Percentiles rank a stretch among this genome's conserved stretches.
phyloP scores from a whole-genome alignment of 345 rosid species.

The Limnanthes douglasii region DNA sequence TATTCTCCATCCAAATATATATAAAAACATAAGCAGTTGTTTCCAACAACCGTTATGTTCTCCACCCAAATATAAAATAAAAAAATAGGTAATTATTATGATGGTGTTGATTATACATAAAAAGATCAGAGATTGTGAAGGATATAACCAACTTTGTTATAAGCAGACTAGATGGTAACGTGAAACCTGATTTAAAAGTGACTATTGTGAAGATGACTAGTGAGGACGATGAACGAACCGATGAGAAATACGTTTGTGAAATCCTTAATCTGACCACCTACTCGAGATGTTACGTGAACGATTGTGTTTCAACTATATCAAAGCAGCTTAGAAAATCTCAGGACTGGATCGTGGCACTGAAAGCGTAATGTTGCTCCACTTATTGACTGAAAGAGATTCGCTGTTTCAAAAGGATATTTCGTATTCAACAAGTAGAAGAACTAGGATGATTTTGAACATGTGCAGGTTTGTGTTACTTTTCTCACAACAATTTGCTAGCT shows the following conservation, averaged over 20 bases:
- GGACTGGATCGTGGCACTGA: constrained; percentile 84
- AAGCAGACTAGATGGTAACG: constrained; percentile 62
- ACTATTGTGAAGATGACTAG: constrained; percentile 90
- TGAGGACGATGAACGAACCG: constrained; percentile 83
- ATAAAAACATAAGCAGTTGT: constrained; percentile 13
- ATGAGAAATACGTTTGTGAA: constrained; percentile 66
- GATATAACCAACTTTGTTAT: constrained; percentile 67
- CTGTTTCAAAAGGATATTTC: constrained; percentile 65
- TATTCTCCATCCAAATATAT: not conserved
- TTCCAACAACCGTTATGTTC: not conserved
- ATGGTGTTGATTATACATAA: constrained; percentile 70
- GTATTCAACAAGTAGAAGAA: constrained; percentile 54
- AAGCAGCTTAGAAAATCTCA: constrained; percentile 77
- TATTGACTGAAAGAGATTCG: constrained; percentile 56
- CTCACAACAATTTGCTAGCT: no score
- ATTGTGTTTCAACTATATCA: constrained; percentile 54
- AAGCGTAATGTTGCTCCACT: constrained; percentile 59
- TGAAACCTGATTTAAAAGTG: constrained; percentile 86
- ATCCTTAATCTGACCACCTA: constrained; percentile 57
- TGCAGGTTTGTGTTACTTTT: no score
- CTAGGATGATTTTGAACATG: constrained; percentile 65
- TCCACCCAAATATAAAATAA: constrained; percentile 12
- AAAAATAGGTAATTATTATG: constrained; percentile 1
- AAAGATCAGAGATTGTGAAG: constrained; percentile 70
- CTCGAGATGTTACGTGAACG: constrained; percentile 69